A percentile compares a stretch with the other conserved stretches of the same genome.
phyloP scores from a whole-genome alignment of 179 eudicot species.

The Kewa caespitosa region DNA sequence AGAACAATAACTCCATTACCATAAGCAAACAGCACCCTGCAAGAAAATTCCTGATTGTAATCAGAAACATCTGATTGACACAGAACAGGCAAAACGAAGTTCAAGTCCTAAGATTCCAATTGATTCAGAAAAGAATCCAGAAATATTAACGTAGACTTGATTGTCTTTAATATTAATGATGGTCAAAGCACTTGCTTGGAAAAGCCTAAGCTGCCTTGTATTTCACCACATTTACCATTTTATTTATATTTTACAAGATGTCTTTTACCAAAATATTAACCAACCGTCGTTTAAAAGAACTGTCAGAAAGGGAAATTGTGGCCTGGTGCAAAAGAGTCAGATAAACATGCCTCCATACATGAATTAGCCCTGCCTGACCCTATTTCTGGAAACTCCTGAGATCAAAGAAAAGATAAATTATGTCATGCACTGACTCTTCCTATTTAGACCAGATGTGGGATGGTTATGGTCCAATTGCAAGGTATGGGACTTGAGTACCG shows the following conservation, averaged over 20 bases:
- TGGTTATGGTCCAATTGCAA: too few relatives aligned
- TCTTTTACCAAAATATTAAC: too few relatives aligned
- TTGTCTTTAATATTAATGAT: background rate
- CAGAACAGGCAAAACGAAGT: background rate
- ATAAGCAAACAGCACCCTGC: slow-evolving; percentile 88
- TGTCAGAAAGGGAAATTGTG: background rate
- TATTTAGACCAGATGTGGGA: too few relatives aligned
- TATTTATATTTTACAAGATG: too few relatives aligned
- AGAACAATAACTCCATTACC: slow-evolving; percentile 78
- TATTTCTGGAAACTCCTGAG: too few relatives aligned
- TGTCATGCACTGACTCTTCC: too few relatives aligned
- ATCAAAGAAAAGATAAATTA: too few relatives aligned
- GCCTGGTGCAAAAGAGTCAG: background rate
- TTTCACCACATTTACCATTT: background rate
- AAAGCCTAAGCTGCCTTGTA: too few relatives aligned
- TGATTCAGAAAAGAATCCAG: background rate
- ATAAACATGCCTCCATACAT: background rate
- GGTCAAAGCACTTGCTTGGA: background rate
- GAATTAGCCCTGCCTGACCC: too few relatives aligned
- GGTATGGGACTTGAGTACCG: too few relatives aligned
- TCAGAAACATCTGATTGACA: slow-evolving; percentile 5
- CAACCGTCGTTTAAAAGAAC: background rate
- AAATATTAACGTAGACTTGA: background rate
- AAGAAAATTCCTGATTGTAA: slow-evolving; percentile 18
- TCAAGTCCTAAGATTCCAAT: background rate